Evolutionary conservation across 768 basidiomycete genomes (phyloP).

Genomic region (Imleria badia): DNA sequence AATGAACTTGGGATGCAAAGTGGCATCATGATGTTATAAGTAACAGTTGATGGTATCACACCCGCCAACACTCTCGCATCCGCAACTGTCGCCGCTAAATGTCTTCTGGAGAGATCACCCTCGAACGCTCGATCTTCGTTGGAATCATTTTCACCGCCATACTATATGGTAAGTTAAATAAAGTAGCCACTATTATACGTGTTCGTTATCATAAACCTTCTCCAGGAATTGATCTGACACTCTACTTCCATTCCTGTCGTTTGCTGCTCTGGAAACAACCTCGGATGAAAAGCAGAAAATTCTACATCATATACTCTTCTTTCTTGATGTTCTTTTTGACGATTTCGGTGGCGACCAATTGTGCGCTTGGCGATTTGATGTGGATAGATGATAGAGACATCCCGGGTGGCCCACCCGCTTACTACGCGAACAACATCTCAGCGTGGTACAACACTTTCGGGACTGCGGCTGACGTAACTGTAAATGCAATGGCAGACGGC

Average conservation of each 20-base stretch:
- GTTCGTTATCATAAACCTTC: too few relatives aligned
- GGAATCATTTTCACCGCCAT: background rate
- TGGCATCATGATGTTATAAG: too few relatives aligned
- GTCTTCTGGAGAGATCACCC: background rate
- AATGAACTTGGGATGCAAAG: too few relatives aligned
- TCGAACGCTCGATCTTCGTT: background rate
- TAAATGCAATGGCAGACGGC: background rate
- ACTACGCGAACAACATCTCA: background rate
- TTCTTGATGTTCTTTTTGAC: background rate
- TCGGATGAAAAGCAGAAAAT: background rate
- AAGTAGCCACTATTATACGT: too few relatives aligned
- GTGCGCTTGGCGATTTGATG: background rate
- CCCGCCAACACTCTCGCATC: too few relatives aligned
- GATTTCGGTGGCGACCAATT: background rate
- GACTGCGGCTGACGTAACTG: background rate
- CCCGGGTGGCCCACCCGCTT: background rate
- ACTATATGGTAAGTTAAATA: background rate
- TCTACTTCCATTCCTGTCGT: background rate
- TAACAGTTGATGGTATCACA: too few relatives aligned
- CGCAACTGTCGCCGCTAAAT: too few relatives aligned
- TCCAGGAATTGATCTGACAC: background rate
- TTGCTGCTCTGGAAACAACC: background rate
- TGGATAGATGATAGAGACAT: background rate
- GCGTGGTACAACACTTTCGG: background rate
- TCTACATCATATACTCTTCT: background rate